Percentiles rank a stretch among this genome's conserved stretches.
Evolutionary conservation across 805 yeast species (phyloP).

Genomic region (Candida qinlingensis): DNA sequence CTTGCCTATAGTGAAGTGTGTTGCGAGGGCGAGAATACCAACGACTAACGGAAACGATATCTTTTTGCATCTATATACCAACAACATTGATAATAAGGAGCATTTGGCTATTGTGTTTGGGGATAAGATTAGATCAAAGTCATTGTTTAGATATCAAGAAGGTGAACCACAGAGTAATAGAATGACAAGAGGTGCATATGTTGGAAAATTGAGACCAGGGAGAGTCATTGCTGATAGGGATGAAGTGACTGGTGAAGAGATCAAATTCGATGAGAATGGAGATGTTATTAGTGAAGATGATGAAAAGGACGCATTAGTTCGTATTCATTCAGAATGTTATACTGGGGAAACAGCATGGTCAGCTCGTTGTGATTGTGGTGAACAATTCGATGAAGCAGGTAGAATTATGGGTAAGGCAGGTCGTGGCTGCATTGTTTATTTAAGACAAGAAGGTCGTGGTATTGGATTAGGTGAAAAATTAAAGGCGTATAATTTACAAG

Average conservation of each 20-base stretch:
- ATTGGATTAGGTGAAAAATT: conserved; percentile 97
- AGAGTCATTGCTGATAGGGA: conserved; percentile 65
- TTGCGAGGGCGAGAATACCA: conserved; percentile 94
- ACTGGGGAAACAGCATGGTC: conserved; percentile 99
- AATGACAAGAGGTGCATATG: conserved; percentile 98
- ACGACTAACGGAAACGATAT: conserved; percentile 94
- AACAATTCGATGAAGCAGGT: conserved; percentile 97
- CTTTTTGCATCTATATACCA: conserved; percentile 82
- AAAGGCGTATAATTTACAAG: conserved; percentile 95
- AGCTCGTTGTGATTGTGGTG: conserved; percentile 99
- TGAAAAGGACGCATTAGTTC: conserved; percentile 54
- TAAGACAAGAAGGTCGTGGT: conserved; percentile 98
- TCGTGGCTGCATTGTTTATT: conserved; percentile 89
- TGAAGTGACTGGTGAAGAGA: conserved; percentile 32
- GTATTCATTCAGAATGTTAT: conserved; percentile 96
- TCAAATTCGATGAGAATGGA: conserved; percentile 38
- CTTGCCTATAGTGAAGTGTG: conserved; percentile 77
- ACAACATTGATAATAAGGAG: conserved; percentile 84
- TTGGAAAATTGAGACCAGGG: conserved; percentile 88
- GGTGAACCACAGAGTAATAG: conserved; percentile 86
- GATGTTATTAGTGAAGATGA: conserved; percentile 26
- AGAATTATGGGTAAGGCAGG: conserved; percentile 82
- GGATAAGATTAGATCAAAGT: conserved; percentile 75
- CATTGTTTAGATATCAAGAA: conserved; percentile 54
- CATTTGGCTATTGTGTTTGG: conserved; percentile 97